Evolutionary conservation across 2,329 filamentous ascomycete species (phyloP).

Genomic region (Leptoxyphium fumago): DNA sequence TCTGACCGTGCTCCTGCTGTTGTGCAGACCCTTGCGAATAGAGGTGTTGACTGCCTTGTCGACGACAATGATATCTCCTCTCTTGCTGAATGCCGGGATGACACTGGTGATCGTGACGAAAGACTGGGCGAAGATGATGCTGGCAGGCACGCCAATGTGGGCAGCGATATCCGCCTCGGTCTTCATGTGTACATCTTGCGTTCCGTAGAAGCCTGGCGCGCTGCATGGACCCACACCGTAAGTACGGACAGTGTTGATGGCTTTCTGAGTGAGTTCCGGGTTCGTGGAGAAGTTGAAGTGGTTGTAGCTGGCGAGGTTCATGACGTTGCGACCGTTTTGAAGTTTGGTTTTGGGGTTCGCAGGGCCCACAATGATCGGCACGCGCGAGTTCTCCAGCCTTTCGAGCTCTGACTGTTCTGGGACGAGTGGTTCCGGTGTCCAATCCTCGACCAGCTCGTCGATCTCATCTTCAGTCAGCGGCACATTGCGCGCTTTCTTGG

Average conservation of each 20-base stretch:
- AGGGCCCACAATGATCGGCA: slow-evolving; percentile 76
- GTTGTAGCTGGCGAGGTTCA: slow-evolving; percentile 88
- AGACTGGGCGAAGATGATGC: slow-evolving; percentile 89
- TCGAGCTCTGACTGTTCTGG: slow-evolving; percentile 59
- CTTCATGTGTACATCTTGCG: slow-evolving; percentile 96
- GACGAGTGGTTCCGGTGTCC: slow-evolving; percentile 87
- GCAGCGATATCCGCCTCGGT: slow-evolving; percentile 86
- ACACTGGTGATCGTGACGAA: slow-evolving; percentile 96
- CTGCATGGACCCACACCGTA: slow-evolving; percentile 96
- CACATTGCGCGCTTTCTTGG: slow-evolving; percentile 77
- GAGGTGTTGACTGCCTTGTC: slow-evolving; percentile 89
- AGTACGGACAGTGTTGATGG: slow-evolving; percentile 80
- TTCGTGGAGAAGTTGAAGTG: slow-evolving; percentile 96
- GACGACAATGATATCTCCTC: slow-evolving; percentile 91
- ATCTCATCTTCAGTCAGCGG: slow-evolving; percentile 90
- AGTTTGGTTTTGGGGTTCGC: slow-evolving; percentile 85
- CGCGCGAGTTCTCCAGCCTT: slow-evolving; percentile 65
- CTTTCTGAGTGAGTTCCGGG: slow-evolving; percentile 85
- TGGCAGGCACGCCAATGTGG: slow-evolving; percentile 73
- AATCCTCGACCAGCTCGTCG: slow-evolving; percentile 91
- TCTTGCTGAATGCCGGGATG: slow-evolving; percentile 91
- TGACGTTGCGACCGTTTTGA: slow-evolving; percentile 74
- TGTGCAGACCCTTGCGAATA: slow-evolving; percentile 86
- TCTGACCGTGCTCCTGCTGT: slow-evolving; percentile 74
- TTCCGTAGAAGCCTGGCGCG: slow-evolving; percentile 94